phyloP scores from a whole-genome alignment of 495 filamentous ascomycete species.

The Lophiostoma macrostomum region DNA sequence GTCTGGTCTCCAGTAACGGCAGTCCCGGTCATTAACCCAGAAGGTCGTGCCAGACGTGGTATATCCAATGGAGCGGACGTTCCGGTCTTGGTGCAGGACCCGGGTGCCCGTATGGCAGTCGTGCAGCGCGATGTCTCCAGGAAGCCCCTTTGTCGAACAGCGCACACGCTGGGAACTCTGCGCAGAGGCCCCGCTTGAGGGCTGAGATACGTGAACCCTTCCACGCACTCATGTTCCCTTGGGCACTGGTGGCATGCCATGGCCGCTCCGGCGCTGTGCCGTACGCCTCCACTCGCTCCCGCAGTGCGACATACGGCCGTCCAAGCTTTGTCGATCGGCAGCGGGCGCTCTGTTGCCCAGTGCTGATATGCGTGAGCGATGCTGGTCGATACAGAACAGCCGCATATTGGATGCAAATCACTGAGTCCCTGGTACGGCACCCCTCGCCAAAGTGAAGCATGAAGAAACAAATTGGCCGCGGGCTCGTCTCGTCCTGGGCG shows the following conservation, averaged over 20 bases:
- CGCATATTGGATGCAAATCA: constrained; percentile 19
- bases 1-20: neutral
- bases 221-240: too few relatives aligned
- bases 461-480: constrained; percentile 18
- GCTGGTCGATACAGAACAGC: constrained; percentile 22
- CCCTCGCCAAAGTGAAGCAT: constrained; percentile 17
- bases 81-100: constrained; percentile 9
- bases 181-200: neutral
- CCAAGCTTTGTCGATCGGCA: constrained; percentile 28
- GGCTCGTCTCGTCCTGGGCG: constrained; percentile 5
- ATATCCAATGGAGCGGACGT: constrained; percentile 8
- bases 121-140: neutral
- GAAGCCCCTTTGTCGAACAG: constrained; percentile 1
- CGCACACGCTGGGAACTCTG: neutral
- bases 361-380: constrained; percentile 18
- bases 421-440: constrained; percentile 5
- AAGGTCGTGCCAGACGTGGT: constrained; percentile 13
- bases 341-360: constrained; percentile 12
- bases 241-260: neutral
- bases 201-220: constrained; percentile 11
- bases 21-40: too few relatives aligned
- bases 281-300: constrained; percentile 14
- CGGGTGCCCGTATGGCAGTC: neutral
- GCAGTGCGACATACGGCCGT: constrained; percentile 31
- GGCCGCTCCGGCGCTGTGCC: neutral